phyloP scores from a whole-genome alignment of 2,329 filamentous ascomycete genomes.

The Stemphylium vesicarium region DNA sequence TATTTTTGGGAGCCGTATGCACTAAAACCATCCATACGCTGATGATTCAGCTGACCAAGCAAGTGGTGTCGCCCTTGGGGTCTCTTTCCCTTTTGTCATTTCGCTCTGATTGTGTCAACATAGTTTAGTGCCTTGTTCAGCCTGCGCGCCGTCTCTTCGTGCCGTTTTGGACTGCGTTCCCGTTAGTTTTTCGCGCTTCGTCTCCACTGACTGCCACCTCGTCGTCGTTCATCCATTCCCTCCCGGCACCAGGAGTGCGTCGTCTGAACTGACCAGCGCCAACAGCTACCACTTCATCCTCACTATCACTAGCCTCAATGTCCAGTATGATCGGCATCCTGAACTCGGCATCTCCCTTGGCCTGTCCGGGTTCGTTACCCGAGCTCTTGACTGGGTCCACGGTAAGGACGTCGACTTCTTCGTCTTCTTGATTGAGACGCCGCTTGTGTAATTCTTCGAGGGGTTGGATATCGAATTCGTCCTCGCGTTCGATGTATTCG shows the following conservation, averaged over 20 bases:
- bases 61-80: no score
- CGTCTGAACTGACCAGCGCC: constrained; percentile 83
- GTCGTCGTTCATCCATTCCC: constrained; percentile 69
- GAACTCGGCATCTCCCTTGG: constrained; percentile 64
- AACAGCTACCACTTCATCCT: constrained; percentile 78
- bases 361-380: constrained; percentile 56
- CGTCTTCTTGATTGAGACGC: constrained; percentile 88
- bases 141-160: constrained; percentile 46
- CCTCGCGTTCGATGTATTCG: constrained; percentile 92
- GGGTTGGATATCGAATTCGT: constrained; percentile 97
- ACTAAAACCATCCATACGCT: no score
- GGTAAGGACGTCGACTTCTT: constrained; percentile 88
- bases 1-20: no score
- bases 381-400: constrained; percentile 66
- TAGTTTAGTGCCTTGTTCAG: constrained; percentile 10
- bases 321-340: constrained; percentile 93
- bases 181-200: constrained; percentile 43
- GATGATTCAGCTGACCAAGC: no score
- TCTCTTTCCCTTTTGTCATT: no score
- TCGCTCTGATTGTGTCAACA: no score
- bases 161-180: constrained; percentile 38
- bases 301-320: constrained; percentile 91
- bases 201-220: constrained; percentile 51
- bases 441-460: constrained; percentile 93
- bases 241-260: constrained; percentile 77